Evolutionary conservation across 2,329 filamentous ascomycete species (phyloP).

Genomic region (Cordyceps cicadae): DNA sequence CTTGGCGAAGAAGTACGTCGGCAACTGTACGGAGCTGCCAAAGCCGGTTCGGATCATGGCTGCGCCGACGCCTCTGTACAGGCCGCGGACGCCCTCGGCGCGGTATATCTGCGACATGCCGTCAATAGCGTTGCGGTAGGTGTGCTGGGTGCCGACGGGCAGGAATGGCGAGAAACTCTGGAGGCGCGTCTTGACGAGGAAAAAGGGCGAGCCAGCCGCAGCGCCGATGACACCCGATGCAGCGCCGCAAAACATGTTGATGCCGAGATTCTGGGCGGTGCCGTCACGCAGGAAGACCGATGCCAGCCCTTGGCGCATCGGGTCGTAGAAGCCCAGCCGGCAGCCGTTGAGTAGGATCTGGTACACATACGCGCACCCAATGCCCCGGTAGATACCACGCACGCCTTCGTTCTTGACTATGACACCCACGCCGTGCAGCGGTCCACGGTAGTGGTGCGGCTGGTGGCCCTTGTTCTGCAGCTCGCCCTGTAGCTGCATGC

Average conservation of each 20-base stretch:
- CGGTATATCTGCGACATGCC: conserved; percentile 73
- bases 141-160: conserved; percentile 93
- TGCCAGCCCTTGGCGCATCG: conserved; percentile 67
- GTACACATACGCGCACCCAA: conserved; percentile 91
- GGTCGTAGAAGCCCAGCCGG: conserved; percentile 95
- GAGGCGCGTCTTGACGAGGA: conserved; percentile 92
- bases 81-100: conserved; percentile 66
- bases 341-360: conserved; percentile 95
- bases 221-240: conserved; percentile 84
- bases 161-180: conserved; percentile 90
- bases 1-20: conserved; percentile 98
- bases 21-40: conserved; percentile 89
- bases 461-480: conserved; percentile 79
- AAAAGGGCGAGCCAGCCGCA: conserved; percentile 90
- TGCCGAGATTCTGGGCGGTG: conserved; percentile 70
- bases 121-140: conserved; percentile 78
- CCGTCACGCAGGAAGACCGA: conserved; percentile 62
- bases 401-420: conserved; percentile 88
- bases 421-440: conserved; percentile 81
- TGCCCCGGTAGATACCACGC: conserved; percentile 75
- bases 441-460: conserved; percentile 81
- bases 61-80: conserved; percentile 85
- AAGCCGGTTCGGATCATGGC: conserved; percentile 96
- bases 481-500: conserved; percentile 94
- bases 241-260: conserved; percentile 93